Evolutionary conservation across 768 basidiomycete species (phyloP).

Genomic region (Neoboletus brunneissimus): DNA sequence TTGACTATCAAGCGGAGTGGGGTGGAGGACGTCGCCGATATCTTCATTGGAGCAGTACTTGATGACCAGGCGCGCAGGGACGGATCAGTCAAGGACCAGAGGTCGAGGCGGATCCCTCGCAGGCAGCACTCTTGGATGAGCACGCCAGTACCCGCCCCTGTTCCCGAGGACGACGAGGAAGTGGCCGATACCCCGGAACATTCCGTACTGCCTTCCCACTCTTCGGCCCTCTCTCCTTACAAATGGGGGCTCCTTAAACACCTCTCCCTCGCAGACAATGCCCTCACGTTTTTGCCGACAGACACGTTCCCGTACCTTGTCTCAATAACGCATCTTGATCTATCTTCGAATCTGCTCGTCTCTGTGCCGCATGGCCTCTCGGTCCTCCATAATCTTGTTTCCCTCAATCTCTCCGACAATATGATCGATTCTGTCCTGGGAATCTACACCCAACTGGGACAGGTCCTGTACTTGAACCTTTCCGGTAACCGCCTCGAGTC

Average conservation of each 20-base stretch:
- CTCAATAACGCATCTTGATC: slow-evolving; percentile 77
- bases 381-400: slow-evolving; percentile 71
- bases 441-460: slow-evolving; percentile 78
- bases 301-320: slow-evolving; percentile 64
- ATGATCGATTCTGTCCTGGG: slow-evolving; percentile 95
- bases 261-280: slow-evolving; percentile 77
- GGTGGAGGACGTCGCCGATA: slow-evolving; percentile 72
- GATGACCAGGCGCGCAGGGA: slow-evolving; percentile 69
- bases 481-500: slow-evolving; percentile 87
- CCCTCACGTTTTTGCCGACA: slow-evolving; percentile 75
- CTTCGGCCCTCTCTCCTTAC: slow-evolving; percentile 46
- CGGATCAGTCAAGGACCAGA: slow-evolving; percentile 48
- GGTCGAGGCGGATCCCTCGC: slow-evolving; percentile 43
- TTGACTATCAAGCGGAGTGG: slow-evolving; percentile 79
- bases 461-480: slow-evolving; percentile 75
- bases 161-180: slow-evolving; percentile 49
- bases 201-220: slow-evolving; percentile 26
- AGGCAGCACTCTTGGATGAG: slow-evolving; percentile 47
- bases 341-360: slow-evolving; percentile 88
- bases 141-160: slow-evolving; percentile 54
- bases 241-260: slow-evolving; percentile 78
- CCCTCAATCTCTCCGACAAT: slow-evolving; percentile 95
- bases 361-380: slow-evolving; percentile 80
- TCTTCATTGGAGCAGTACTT: slow-evolving; percentile 74
- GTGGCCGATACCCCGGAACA: slow-evolving; percentile 9